Evolutionary conservation across 2,329 filamentous ascomycete genomes (phyloP).

Genomic region (Akanthomyces muscarius): DNA sequence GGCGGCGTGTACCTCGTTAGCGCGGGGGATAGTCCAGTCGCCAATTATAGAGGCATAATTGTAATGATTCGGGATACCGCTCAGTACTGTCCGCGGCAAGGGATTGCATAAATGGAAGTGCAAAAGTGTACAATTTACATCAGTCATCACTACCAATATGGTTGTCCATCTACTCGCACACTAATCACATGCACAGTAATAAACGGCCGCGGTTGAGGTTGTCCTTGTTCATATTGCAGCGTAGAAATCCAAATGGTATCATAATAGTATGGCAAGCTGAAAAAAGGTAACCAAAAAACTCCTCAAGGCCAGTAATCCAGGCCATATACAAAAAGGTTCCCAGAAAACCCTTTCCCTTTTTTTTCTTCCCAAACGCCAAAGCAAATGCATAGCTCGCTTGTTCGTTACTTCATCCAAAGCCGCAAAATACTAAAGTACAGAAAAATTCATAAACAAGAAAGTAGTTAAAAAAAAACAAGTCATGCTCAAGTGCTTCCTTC

Average conservation of each 20-base stretch:
- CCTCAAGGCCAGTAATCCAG: background rate
- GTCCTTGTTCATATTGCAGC: background rate
- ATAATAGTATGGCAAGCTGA: background rate
- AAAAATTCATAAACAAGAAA: background rate
- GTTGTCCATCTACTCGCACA: background rate
- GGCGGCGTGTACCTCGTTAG: background rate
- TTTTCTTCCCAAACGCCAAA: background rate
- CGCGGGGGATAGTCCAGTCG: background rate
- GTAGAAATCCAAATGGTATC: conserved; percentile 7
- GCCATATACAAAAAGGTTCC: background rate
- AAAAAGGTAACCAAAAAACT: conserved; percentile 8
- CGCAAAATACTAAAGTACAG: background rate
- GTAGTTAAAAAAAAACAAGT: background rate
- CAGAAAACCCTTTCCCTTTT: background rate
- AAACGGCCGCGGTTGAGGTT: background rate
- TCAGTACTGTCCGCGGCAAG: no score
- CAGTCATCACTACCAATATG: no score
- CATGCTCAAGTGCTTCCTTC: conserved; percentile 17
- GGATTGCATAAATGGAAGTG: no score
- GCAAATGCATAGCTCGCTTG: background rate
- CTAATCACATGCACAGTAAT: background rate
- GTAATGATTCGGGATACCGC: no score
- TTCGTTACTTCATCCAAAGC: background rate
- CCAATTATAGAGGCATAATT: background rate
- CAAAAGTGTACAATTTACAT: no score